Evolutionary conservation across 2,329 filamentous ascomycete genomes (phyloP).

Genomic region (Coleophoma cylindrospora): DNA sequence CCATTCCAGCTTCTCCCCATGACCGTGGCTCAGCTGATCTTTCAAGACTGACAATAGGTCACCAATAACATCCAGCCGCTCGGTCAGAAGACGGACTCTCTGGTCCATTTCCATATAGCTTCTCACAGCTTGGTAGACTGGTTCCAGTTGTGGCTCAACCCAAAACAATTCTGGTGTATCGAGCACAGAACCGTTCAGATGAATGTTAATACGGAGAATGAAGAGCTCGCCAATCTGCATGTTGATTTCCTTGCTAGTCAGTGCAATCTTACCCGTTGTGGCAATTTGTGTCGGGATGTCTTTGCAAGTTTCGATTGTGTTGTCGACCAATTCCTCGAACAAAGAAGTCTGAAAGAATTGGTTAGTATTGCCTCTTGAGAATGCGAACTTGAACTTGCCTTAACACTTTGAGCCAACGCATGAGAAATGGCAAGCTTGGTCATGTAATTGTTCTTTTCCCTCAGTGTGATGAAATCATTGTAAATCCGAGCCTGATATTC

Average conservation of each 20-base stretch:
- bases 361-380: slow-evolving; percentile 1
- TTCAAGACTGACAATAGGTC: slow-evolving; percentile 90
- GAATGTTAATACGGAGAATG: slow-evolving; percentile 95
- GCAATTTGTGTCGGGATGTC: slow-evolving; percentile 92
- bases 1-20: slow-evolving; percentile 86
- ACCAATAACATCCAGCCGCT: slow-evolving; percentile 87
- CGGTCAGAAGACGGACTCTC: slow-evolving; percentile 81
- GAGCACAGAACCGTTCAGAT: slow-evolving; percentile 92
- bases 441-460: slow-evolving; percentile 97
- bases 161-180: slow-evolving; percentile 98
- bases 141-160: slow-evolving; percentile 95
- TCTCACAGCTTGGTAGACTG: slow-evolving; percentile 90
- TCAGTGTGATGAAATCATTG: slow-evolving; percentile 95
- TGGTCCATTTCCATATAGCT: slow-evolving; percentile 99
- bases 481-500: slow-evolving; percentile 99
- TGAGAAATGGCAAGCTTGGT: slow-evolving; percentile 95
- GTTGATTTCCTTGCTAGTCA: slow-evolving; percentile 88
- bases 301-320: slow-evolving; percentile 89
- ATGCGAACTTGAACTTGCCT: slow-evolving; percentile 43
- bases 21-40: slow-evolving; percentile 89
- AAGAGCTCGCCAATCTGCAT: slow-evolving; percentile 99
- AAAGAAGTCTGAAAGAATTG: slow-evolving; percentile 64
- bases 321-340: slow-evolving; percentile 91
- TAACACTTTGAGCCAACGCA: slow-evolving; percentile 91
- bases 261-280: slow-evolving; percentile 82